Conservation (phyloP, 192 early-diverging fungal species). For the Dimargaris verticillata region DNA sequence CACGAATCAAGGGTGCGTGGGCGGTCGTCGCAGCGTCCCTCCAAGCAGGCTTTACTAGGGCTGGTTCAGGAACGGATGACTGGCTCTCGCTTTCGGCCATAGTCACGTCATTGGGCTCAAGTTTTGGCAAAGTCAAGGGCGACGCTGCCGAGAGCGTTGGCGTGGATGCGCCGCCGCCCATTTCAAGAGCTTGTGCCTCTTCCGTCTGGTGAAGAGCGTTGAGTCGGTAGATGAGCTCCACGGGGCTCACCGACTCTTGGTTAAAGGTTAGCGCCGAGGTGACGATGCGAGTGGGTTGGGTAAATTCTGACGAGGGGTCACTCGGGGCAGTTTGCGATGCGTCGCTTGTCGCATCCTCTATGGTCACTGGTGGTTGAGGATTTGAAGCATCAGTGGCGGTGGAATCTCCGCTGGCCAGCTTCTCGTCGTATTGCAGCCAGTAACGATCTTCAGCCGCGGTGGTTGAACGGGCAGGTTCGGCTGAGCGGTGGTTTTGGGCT, state of each 20-base stretch:
- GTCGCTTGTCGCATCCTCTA: not conserved
- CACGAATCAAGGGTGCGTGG: too few relatives aligned
- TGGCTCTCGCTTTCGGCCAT: not conserved
- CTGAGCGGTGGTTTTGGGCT: not conserved
- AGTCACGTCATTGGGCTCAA: not conserved
- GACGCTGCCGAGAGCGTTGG: not conserved
- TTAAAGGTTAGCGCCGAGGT: constrained; percentile 9
- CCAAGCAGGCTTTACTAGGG: too few relatives aligned
- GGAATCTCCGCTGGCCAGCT: not conserved
- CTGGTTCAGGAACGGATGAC: not conserved
- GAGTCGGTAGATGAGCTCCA: constrained; percentile 6
- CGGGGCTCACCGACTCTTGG: constrained; percentile 7
- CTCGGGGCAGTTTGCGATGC: not conserved
- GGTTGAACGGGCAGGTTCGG: not conserved
- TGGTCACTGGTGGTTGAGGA: not conserved
- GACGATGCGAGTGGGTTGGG: constrained; percentile 1
- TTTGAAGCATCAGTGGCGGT: not conserved
- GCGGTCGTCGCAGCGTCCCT: too few relatives aligned
- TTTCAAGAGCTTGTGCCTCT: not conserved
- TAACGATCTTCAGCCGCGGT: constrained; percentile 6
- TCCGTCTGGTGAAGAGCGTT: constrained; percentile 3
- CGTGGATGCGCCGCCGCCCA: not conserved
- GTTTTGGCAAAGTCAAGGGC: not conserved
- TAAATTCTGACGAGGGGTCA: not conserved
- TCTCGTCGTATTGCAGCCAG: constrained; percentile 6